phyloP scores from a whole-genome alignment of 495 filamentous ascomycete species.

The Podospora pseudocomata region DNA sequence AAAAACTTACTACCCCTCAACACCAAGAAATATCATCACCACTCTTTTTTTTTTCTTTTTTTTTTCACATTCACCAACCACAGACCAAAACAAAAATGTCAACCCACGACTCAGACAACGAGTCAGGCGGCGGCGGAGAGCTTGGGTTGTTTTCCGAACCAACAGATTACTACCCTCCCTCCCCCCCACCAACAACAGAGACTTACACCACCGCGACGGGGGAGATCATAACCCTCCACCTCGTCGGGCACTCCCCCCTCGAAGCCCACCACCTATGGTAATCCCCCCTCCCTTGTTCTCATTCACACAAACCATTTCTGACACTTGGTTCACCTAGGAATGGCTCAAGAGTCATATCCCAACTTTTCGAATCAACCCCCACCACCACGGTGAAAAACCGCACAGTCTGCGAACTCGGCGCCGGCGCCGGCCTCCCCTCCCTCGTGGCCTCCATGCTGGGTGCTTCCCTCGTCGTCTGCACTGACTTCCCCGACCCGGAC shows the following conservation, averaged over 20 bases:
- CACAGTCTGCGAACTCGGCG: conserved; percentile 82
- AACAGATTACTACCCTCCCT: conserved; percentile 67
- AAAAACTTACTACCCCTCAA: background rate
- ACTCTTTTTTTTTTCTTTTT: background rate
- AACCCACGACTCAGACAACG: background rate
- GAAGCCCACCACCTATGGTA: conserved; percentile 88
- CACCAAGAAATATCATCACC: background rate
- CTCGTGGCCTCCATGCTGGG: conserved; percentile 71
- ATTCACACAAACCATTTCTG: background rate
- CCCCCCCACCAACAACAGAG: conserved; percentile 64
- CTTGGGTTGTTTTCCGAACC: conserved; percentile 72
- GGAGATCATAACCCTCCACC: conserved; percentile 62
- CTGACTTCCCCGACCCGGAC: conserved; percentile 83
- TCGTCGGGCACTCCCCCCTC: conserved; percentile 86
- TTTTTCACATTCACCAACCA: background rate
- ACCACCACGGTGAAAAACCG: conserved; percentile 57
- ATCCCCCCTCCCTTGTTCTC: background rate
- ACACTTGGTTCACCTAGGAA: conserved; percentile 37
- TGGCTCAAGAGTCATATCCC: conserved; percentile 67
- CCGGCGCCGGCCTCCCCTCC: conserved; percentile 80
- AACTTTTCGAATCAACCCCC: conserved; percentile 68
- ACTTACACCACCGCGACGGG: conserved; percentile 54
- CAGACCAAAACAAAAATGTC: background rate
- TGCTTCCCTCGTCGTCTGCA: conserved; percentile 68
- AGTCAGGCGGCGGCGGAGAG: background rate